Evolutionary conservation across 352 stramenopile genomes (phyloP).

Genomic region (Phytophthora sojae): DNA sequence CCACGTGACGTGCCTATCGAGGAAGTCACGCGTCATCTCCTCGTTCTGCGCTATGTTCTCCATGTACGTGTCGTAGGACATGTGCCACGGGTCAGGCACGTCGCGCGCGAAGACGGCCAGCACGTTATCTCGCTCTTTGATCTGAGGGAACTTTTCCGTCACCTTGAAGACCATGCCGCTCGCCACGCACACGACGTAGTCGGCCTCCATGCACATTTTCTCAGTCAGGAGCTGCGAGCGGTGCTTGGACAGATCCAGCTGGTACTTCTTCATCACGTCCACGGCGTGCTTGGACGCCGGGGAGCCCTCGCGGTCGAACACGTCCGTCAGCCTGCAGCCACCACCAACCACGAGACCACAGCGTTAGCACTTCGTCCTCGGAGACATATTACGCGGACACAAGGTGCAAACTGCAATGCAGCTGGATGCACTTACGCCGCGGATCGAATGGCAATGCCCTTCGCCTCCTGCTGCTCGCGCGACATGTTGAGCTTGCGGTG

Average conservation of each 20-base stretch:
- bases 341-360: neutral
- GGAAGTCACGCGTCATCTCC: constrained; percentile 79
- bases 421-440: constrained; percentile 58
- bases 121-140: constrained; percentile 65
- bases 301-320: constrained; percentile 74
- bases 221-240: constrained; percentile 73
- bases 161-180: constrained; percentile 73
- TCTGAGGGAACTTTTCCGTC: constrained; percentile 62
- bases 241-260: constrained; percentile 74
- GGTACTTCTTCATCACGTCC: constrained; percentile 79
- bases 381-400: neutral
- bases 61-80: constrained; percentile 87
- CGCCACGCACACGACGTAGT: constrained; percentile 81
- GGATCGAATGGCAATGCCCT: constrained; percentile 72
- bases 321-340: constrained; percentile 63
- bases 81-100: constrained; percentile 84
- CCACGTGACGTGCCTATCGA: constrained; percentile 66
- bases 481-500: constrained; percentile 70
- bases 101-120: constrained; percentile 68
- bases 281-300: constrained; percentile 67
- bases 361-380: constrained; percentile 10
- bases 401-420: neutral
- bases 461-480: constrained; percentile 73
- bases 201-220: constrained; percentile 67
- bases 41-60: constrained; percentile 80